These are phyloP conservation scores for Panus rudis DNA, from an alignment of 768 basidiomycete species.

Conservation along the genomic window DNA sequence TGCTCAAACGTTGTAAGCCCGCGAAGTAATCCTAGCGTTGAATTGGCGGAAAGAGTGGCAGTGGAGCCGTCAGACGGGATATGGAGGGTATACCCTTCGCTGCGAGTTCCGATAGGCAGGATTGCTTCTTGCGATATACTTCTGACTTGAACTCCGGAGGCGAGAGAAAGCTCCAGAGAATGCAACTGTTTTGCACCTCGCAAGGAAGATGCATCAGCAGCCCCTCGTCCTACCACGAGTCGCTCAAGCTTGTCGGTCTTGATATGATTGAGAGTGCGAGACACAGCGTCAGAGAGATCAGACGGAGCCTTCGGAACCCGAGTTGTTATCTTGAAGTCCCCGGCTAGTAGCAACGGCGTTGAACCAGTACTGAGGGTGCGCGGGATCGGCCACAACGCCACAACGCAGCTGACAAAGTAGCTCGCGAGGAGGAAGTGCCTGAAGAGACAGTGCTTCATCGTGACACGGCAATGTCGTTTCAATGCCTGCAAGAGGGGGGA, in stretches of 20 bases:
- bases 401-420: not conserved
- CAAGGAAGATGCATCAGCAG: conserved; percentile 35
- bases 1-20: conserved; percentile 67
- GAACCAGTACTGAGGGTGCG: conserved; percentile 21
- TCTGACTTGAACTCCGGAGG: conserved; percentile 17
- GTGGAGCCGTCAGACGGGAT: conserved; percentile 45
- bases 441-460: too few relatives aligned
- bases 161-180: conserved; percentile 35
- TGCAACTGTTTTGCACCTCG: conserved; percentile 33
- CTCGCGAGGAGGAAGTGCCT: too few relatives aligned
- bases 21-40: conserved; percentile 58
- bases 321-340: conserved; percentile 42
- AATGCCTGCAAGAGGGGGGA: too few relatives aligned
- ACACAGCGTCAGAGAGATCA: conserved; percentile 51
- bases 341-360: conserved; percentile 30
- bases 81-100: conserved; percentile 51
- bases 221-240: conserved; percentile 51
- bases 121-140: conserved; percentile 48
- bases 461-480: too few relatives aligned
- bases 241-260: conserved; percentile 48
- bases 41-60: conserved; percentile 49
- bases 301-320: conserved; percentile 32
- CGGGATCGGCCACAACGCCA: conserved; percentile 33
- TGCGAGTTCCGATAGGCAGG: conserved; percentile 37
- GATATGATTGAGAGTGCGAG: conserved; percentile 38